Evolutionary conservation across 805 yeast genomes (phyloP), one percentile per base, ranked within the genome.

Genomic region (Citeromyces matritensis): DNA sequence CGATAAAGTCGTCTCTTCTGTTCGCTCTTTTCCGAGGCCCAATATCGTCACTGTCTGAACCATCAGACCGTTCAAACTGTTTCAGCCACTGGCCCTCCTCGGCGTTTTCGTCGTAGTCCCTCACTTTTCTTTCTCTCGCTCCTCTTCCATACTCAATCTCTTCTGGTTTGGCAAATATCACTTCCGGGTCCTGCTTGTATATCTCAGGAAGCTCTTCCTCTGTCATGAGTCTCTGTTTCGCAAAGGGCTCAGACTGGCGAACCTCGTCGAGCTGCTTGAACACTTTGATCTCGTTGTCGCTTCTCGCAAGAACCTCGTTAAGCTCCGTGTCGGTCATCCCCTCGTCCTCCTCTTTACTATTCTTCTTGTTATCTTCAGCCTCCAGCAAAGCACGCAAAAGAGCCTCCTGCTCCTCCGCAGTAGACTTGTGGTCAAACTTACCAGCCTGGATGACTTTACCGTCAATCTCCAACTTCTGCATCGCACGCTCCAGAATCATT

Each of bases 61-160:
- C 51, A 3, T 39, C 54, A 9, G 38, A 35, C 7, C 55, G 57
- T 42, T 60, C 49, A 30, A 57, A 55, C 36, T 61, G 73, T 30
- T 71, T 74, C 30, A 82, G 58, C 94, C 96, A 91, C 52, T 88
- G 95, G 44, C 83, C 95, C 47, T 91, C 98, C 3, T 94, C 78
- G 43, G 86, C 55, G 40, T 77, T 74, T 41, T 86, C 95, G 50
- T 91, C 97, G 41, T 77, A 80, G 37, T 73, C 73, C 5, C 74
- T 65, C 1, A 70, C 57, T 50, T 82, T 83, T 26, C 95, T 75
- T 47, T 82, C 91, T 46, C 97, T 71, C 4, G 74, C 65, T 29
- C 88, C 91, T 49, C 95, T 68, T 7, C 80, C 78, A 28, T 56
- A 55, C 26, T 53, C 62, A 30, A 48, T 52, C 5, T 61, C 68